Conservation (phyloP, 768 basidiomycete genomes). For the Leucosporidium creatinivorum region DNA sequence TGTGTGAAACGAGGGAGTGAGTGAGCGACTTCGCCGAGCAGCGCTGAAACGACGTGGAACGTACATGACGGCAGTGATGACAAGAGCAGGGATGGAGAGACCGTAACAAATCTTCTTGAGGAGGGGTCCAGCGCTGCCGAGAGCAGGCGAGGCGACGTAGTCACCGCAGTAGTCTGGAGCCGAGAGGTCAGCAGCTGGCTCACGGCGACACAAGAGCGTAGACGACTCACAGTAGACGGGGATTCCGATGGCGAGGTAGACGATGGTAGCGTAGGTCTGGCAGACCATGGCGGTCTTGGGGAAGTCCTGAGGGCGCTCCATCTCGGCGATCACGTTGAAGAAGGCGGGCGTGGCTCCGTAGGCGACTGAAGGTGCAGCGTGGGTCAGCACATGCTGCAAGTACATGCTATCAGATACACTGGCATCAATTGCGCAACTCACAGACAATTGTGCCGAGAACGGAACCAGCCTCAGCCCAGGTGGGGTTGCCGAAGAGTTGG, state of each 20-base stretch:
- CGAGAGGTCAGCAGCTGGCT: too few relatives aligned
- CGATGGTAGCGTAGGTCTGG: slow-evolving; percentile 8
- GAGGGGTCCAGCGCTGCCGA: slow-evolving; percentile 33
- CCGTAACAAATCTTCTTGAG: slow-evolving; percentile 19
- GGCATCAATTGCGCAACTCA: too few relatives aligned
- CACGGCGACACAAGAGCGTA: too few relatives aligned
- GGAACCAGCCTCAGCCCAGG: background rate
- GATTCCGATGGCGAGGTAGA: background rate
- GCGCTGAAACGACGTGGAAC: too few relatives aligned
- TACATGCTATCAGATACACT: too few relatives aligned
- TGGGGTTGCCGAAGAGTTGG: background rate
- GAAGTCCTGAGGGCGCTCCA: slow-evolving; percentile 12
- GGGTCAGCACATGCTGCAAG: too few relatives aligned
- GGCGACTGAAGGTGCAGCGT: slow-evolving; percentile 12
- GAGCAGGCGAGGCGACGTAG: slow-evolving; percentile 36
- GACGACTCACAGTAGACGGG: background rate
- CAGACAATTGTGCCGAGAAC: background rate
- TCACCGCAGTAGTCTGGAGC: slow-evolving; percentile 16
- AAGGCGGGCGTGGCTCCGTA: slow-evolving; percentile 18
- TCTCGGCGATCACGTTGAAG: slow-evolving; percentile 31
- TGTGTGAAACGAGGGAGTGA: background rate
- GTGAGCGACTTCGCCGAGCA: too few relatives aligned
- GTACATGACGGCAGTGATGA: slow-evolving; percentile 1
- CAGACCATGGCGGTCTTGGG: background rate
- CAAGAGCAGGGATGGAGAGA: slow-evolving; percentile 30